These are phyloP conservation scores for Henckelia pumila DNA, from an alignment of 257 asterid species.

Conservation along the genomic window DNA sequence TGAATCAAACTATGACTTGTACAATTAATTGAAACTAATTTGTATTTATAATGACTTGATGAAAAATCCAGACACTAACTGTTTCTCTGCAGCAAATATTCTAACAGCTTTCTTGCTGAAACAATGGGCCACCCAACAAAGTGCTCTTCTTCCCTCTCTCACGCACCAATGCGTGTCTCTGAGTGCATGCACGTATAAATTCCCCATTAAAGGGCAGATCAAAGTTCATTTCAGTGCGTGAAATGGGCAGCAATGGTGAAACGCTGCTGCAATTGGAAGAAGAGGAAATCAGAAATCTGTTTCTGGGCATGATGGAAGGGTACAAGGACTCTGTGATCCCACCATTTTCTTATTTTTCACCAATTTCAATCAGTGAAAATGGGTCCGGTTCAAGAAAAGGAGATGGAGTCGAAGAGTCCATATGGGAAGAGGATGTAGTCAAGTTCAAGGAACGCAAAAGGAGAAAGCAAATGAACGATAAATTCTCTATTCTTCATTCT, in stretches of 20 bases:
- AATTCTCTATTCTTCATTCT: slow-evolving; percentile 48
- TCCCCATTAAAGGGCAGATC: slow-evolving; percentile 17
- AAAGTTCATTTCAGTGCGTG: slow-evolving; percentile 10
- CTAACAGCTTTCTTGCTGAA: neutral
- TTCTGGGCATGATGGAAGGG: slow-evolving; percentile 55
- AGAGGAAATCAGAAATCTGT: slow-evolving; percentile 41
- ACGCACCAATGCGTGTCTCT: slow-evolving; percentile 1
- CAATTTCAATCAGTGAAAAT: slow-evolving; percentile 18
- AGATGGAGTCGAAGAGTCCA: slow-evolving; percentile 13
- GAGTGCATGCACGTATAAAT: neutral
- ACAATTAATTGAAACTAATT: no score
- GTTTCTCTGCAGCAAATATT: slow-evolving; percentile 31
- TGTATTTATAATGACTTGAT: no score
- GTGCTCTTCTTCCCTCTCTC: slow-evolving; percentile 9
- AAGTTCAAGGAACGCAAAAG: slow-evolving; percentile 30
- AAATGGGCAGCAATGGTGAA: slow-evolving; percentile 11
- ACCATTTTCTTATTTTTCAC: slow-evolving; percentile 39
- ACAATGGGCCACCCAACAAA: neutral
- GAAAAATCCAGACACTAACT: neutral
- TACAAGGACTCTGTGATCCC: slow-evolving; percentile 48
- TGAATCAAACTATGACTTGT: no score
- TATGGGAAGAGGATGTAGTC: no score
- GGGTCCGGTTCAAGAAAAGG: slow-evolving; percentile 23
- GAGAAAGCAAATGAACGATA: slow-evolving; percentile 40
- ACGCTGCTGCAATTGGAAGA: slow-evolving; percentile 26